Percentiles rank a stretch among this genome's conserved stretches.
These are phyloP conservation scores for Quillaja saponaria DNA, from an alignment of 306 rosid species.

Conservation along the genomic window DNA sequence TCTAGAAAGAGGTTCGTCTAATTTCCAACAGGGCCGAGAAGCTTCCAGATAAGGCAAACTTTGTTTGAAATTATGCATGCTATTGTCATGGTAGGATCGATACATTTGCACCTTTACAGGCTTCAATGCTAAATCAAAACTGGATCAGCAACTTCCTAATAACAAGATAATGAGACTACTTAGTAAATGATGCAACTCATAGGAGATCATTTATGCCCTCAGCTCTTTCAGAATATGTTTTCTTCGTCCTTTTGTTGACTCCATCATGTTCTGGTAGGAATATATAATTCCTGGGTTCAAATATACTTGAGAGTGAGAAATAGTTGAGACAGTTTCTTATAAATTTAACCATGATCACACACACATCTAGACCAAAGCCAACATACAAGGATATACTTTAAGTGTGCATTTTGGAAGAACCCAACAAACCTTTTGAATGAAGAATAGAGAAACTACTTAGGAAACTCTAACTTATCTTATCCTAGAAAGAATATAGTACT, in stretches of 20 bases:
- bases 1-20: too few relatives aligned
- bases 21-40: too few relatives aligned
- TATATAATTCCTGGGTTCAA: neutral
- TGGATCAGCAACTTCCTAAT: too few relatives aligned
- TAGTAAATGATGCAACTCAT: too few relatives aligned
- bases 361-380: neutral
- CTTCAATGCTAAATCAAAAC: too few relatives aligned
- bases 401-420: neutral
- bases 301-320: too few relatives aligned
- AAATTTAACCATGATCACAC: neutral
- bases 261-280: neutral
- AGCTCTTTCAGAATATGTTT: slow-evolving; percentile 2
- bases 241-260: neutral
- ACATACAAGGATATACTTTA: neutral
- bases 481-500: neutral
- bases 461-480: neutral
- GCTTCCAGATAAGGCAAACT: too few relatives aligned
- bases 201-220: neutral
- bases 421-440: neutral
- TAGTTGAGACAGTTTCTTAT: neutral
- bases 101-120: too few relatives aligned
- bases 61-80: too few relatives aligned
- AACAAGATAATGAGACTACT: too few relatives aligned
- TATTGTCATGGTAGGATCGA: too few relatives aligned
- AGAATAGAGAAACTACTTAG: too few relatives aligned